Evolutionary conservation across 108 stramenopile species (phyloP).

Genomic region (Nitzschia inconspicua): DNA sequence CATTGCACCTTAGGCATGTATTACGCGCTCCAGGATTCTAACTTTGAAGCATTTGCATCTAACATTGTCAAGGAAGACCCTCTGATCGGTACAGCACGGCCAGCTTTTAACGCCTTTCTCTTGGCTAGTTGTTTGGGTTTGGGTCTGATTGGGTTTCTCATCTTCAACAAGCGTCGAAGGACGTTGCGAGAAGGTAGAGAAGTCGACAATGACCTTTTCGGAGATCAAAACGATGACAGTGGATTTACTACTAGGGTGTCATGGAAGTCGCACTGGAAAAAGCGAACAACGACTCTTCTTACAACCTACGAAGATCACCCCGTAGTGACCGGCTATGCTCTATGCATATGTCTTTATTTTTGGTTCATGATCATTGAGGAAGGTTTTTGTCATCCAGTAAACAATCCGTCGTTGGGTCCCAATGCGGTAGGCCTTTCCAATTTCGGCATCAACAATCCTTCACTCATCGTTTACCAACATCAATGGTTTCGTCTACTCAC

Average conservation of each 20-base stretch:
- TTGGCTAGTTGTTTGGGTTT: neutral
- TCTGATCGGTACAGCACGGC: conserved; percentile 6
- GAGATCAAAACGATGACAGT: too few species aligned
- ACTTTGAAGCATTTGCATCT: conserved; percentile 35
- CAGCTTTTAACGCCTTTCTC: conserved; percentile 23
- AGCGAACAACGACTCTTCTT: neutral
- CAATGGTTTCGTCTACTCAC: conserved; percentile 41
- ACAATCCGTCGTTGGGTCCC: conserved; percentile 52
- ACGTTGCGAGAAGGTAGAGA: neutral
- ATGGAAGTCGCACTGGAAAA: too few species aligned
- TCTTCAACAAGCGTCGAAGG: neutral
- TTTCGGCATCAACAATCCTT: conserved; percentile 57
- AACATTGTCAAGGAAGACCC: conserved; percentile 33
- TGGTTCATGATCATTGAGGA: conserved; percentile 22
- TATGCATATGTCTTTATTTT: conserved; percentile 33
- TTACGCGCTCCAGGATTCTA: conserved; percentile 39
- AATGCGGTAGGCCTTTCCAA: conserved; percentile 26
- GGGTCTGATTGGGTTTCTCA: neutral
- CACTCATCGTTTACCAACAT: conserved; percentile 40
- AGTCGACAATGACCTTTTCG: neutral
- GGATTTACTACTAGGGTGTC: too few species aligned
- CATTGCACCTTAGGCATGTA: conserved; percentile 55
- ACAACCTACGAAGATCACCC: conserved; percentile 1
- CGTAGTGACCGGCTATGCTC: conserved; percentile 24
- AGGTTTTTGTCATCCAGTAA: conserved; percentile 45